A percentile compares a stretch with the other conserved stretches of the same genome.
These are phyloP conservation scores for Fusarium circinatum DNA, from an alignment of 2,329 filamentous ascomycete genomes.

Conservation along the genomic window DNA sequence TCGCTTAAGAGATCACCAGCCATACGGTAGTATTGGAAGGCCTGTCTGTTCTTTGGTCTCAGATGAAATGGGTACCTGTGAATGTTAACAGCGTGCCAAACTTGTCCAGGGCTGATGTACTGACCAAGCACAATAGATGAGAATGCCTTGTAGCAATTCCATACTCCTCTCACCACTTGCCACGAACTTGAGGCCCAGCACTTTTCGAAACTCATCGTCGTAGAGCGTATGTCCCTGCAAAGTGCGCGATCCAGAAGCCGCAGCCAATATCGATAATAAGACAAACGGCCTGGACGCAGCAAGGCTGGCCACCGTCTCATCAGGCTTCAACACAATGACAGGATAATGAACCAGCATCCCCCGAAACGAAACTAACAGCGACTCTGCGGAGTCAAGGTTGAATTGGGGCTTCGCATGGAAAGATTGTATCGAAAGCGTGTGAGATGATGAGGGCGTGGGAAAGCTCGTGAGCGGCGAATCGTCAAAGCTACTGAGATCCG, in stretches of 20 bases:
- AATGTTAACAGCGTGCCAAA: background rate
- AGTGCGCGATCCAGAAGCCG: slow-evolving; percentile 59
- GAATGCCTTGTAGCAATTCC: slow-evolving; percentile 65
- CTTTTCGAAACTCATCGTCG: slow-evolving; percentile 67
- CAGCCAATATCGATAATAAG: slow-evolving; percentile 63
- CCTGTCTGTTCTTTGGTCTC: slow-evolving; percentile 61
- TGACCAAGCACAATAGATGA: slow-evolving; percentile 68
- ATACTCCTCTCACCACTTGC: slow-evolving; percentile 66
- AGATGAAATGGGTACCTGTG: slow-evolving; percentile 66
- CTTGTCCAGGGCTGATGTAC: background rate
- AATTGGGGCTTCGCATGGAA: slow-evolving; percentile 62
- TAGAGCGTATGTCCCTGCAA: slow-evolving; percentile 64
- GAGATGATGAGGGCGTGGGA: slow-evolving; percentile 45
- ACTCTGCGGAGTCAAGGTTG: slow-evolving; percentile 63
- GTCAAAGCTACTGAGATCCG: slow-evolving; percentile 21
- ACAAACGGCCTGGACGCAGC: slow-evolving; percentile 62
- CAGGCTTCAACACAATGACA: slow-evolving; percentile 54
- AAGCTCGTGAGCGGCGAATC: slow-evolving; percentile 36
- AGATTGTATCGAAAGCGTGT: slow-evolving; percentile 50
- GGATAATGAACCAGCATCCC: slow-evolving; percentile 57
- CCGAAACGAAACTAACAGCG: slow-evolving; percentile 56
- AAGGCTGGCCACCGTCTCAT: slow-evolving; percentile 56
- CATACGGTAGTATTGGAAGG: slow-evolving; percentile 63
- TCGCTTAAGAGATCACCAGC: slow-evolving; percentile 61
- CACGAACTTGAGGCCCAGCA: slow-evolving; percentile 66